Conservation (phyloP, 139 green algal genomes). For the Haematococcus sp. region DNA sequence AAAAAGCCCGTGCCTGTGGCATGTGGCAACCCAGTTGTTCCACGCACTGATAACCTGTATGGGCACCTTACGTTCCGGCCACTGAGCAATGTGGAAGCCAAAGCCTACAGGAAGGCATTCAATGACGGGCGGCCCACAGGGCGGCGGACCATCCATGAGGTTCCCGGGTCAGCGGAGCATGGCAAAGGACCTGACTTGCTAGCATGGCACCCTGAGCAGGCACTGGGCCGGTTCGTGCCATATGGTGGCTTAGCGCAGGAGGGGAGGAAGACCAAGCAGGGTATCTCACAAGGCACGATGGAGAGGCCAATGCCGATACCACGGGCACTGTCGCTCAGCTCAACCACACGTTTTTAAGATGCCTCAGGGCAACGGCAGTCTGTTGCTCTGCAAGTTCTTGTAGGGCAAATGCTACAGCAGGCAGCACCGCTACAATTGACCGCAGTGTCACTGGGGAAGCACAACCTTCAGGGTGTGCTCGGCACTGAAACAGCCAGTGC, state of each 20-base stretch:
- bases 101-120: neutral
- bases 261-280: slow-evolving; percentile 3
- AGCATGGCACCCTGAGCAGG: slow-evolving; percentile 23
- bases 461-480: no score
- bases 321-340: neutral
- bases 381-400: no score
- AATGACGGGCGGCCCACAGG: slow-evolving; percentile 9
- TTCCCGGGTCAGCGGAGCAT: slow-evolving; percentile 7
- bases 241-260: slow-evolving; percentile 25
- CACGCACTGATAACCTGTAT: slow-evolving; percentile 29
- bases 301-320: neutral
- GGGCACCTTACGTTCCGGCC: slow-evolving; percentile 29
- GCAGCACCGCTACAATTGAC: no score
- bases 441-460: no score
- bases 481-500: no score
- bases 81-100: neutral
- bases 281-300: neutral
- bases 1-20: neutral
- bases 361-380: no score
- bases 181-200: slow-evolving; percentile 35
- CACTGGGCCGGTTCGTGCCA: slow-evolving; percentile 26
- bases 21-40: neutral
- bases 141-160: neutral
- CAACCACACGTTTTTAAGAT: slow-evolving; percentile 4
- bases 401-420: no score